These are phyloP conservation scores for Chaetomidium leptoderma DNA, from an alignment of 495 filamentous ascomycete species.

Conservation along the genomic window DNA sequence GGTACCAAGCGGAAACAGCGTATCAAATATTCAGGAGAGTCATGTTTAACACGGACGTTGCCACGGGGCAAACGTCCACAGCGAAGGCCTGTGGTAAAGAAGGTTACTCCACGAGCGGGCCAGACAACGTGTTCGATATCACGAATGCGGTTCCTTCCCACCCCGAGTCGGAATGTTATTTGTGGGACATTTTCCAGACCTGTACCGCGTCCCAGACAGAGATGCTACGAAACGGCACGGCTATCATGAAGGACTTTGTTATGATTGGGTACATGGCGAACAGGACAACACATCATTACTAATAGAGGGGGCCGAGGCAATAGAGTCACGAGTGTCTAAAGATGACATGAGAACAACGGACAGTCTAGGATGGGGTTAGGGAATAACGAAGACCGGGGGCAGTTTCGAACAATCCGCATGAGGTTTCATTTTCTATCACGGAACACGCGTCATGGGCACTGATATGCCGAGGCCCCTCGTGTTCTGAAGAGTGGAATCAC, in stretches of 20 bases:
- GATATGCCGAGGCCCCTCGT: no score
- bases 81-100: conserved; percentile 7
- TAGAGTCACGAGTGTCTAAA: no score
- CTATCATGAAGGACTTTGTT: conserved; percentile 31
- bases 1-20: conserved; percentile 53
- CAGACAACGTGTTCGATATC: neutral
- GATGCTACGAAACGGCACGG: conserved; percentile 36
- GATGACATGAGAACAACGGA: neutral
- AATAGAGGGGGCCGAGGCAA: neutral
- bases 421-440: no score
- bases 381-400: no score
- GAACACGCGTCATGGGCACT: no score
- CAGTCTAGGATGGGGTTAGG: no score
- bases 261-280: conserved; percentile 11
- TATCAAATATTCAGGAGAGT: conserved; percentile 35
- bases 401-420: no score
- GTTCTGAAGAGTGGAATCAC: no score
- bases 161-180: conserved; percentile 9
- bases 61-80: conserved; percentile 42
- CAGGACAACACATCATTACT: neutral
- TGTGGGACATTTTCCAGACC: conserved; percentile 36
- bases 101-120: conserved; percentile 2
- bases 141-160: neutral
- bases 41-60: conserved; percentile 50
- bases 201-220: conserved; percentile 41